Evolutionary conservation across 148 eudicot genomes (phyloP), one percentile per base, ranked within the genome.

Genomic region (Fagopyrum esculentum): DNA sequence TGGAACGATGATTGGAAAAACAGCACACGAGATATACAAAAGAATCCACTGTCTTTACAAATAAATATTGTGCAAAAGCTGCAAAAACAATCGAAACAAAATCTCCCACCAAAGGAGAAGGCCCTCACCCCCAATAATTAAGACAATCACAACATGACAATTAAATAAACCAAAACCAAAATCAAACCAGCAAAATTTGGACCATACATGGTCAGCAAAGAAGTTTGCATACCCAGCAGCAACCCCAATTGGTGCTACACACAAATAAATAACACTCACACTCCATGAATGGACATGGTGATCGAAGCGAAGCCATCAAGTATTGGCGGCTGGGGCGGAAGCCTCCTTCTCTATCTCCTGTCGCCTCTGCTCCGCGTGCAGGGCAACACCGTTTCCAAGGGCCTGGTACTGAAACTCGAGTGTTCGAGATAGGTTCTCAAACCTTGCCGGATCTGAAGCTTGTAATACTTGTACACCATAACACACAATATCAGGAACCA

Each of bases 321-420:
- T 52, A 22, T 5, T 19, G 30, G 35, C 10, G 40, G 64, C 64
- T 59, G 35, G 2, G 17, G 71, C 3, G 71, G 71, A 82, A 30
- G 90, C 88, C 74, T 89, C 91, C 79, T 91, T 94, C 81, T 91
- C 96, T 43, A 95, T 90, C 77, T 92, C 96, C 54, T 74, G 80
- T 78, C 93, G 85, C 82, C 98, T 89, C 69, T 80, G 91, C 64
- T 89, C 93, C 75, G 98, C 98, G 61, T 95, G 97, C 83, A 89
- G 91, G 72, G 97, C 97, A 78, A 95, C 86, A 76, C 93, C 93
- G 74, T 83, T 84, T 49, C 97, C 98, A 57, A 90, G 84, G 35
- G 98, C 90, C 75, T 92, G 97, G 76, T 85, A 89, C 68, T 83
- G 91, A 78, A 90, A 87, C 78, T 95, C 97, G 1, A 95, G 92